A percentile compares a stretch with the other conserved stretches of the same genome.
Conservation (phyloP, 768 basidiomycete species). For the Amanita brunnescens region DNA sequence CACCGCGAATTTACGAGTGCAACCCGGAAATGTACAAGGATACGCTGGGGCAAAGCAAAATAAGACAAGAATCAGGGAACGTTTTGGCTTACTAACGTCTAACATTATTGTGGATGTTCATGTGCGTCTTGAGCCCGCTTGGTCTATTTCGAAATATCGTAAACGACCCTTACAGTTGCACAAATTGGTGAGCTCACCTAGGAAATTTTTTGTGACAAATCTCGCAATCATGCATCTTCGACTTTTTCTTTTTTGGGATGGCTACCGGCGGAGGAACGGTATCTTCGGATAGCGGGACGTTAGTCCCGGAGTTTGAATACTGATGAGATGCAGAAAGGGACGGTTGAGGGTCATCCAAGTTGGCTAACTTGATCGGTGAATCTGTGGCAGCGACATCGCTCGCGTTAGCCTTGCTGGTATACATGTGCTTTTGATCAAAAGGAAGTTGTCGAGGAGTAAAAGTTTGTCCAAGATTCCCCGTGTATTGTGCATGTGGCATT, state of each 20-base stretch:
- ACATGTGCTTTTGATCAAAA: not conserved
- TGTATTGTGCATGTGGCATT: not conserved
- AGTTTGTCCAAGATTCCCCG: not conserved
- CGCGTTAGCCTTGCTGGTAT: not conserved
- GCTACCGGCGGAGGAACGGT: not conserved
- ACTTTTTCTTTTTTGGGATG: constrained; percentile 31
- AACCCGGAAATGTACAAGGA: constrained; percentile 49
- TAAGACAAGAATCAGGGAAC: not conserved
- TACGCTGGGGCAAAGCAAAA: constrained; percentile 25
- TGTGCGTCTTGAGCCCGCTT: constrained; percentile 48
- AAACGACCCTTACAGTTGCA: not conserved
- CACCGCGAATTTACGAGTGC: constrained; percentile 63
- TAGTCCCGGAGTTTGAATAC: not conserved
- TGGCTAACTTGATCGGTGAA: not conserved
- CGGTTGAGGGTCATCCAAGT: not conserved
- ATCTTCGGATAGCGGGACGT: not conserved
- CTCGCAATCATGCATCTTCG: constrained; percentile 47
- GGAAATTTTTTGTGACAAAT: constrained; percentile 46
- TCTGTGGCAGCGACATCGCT: not conserved
- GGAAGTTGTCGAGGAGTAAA: not conserved
- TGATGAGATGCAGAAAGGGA: not conserved
- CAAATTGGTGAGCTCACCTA: constrained; percentile 20
- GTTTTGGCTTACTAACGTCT: constrained; percentile 32
- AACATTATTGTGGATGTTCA: constrained; percentile 47
- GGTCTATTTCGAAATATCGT: constrained; percentile 24